Percentiles rank a stretch among this genome's conserved stretches.
Conservation (phyloP, 2,329 filamentous ascomycete species). For the Fusarium drepaniforme region DNA sequence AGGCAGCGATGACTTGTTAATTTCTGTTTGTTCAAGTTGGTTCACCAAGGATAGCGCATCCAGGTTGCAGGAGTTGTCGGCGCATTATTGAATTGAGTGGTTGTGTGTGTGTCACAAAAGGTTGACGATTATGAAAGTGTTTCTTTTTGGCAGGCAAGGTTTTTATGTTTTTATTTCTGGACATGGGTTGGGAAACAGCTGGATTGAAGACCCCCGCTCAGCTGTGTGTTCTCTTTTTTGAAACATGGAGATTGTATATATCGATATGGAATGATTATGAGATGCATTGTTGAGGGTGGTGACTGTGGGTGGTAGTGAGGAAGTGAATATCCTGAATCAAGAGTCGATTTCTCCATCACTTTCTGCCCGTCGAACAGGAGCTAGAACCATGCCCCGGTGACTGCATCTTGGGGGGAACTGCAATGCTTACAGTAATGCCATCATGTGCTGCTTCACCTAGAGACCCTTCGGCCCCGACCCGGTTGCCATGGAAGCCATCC, state of each 20-base stretch:
- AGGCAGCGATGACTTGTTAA: constrained; percentile 3
- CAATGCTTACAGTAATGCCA: too few species aligned
- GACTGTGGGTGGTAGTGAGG: background rate
- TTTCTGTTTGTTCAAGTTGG: constrained; percentile 6
- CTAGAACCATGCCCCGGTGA: too few species aligned
- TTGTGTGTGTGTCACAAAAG: constrained; percentile 18
- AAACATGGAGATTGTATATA: constrained; percentile 37
- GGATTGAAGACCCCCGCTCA: constrained; percentile 8
- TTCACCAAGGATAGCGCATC: constrained; percentile 25
- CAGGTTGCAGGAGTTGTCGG: constrained; percentile 40
- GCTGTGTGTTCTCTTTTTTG: constrained; percentile 15
- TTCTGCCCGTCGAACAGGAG: background rate
- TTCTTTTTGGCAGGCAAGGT: constrained; percentile 25
- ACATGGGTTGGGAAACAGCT: constrained; percentile 21
- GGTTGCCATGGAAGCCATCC: background rate
- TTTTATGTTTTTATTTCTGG: constrained; percentile 37
- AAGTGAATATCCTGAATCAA: background rate
- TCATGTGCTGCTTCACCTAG: too few species aligned
- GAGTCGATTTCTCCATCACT: background rate
- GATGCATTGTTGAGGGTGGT: constrained; percentile 4
- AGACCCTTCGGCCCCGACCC: background rate
- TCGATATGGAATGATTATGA: constrained; percentile 37
- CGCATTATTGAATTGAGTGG: constrained; percentile 37
- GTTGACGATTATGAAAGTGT: constrained; percentile 37
- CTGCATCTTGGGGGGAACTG: too few species aligned